Base-by-base conservation (phyloP, 345 rosid species). In the Heritiera littoralis region DNA sequence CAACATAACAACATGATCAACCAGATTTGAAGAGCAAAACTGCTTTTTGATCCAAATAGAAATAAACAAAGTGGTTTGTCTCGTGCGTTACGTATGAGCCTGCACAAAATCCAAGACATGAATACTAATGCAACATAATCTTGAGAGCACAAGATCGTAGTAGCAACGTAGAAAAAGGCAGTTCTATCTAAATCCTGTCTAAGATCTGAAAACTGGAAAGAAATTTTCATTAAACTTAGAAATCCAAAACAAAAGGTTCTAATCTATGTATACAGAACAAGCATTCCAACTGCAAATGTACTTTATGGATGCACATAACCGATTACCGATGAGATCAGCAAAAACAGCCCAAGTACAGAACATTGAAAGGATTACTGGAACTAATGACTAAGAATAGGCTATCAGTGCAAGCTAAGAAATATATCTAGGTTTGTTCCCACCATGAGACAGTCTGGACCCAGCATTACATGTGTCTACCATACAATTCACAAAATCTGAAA, bases 81-180 rank as follows among this genome's bases (percentile, higher is more conserved):
- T 95, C 98, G 9, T 95, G 98, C 18, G 98, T 93, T 81, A 95
- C 98, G 28, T 95, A 93, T 30, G 98, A 95, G 77, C 98, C 98
- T 94, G 92, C 52, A 66, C 38, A 79, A 83, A 75, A 51, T 49
- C 10, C 35, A 20, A 70, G 10, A 32, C 58, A 61, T 12, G 13
- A 55, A 20, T 28, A 77, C 79, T 43, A 65, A 51, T 23, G 56
- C 68, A 71, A 58, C 51, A 40, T 51, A 60, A 60, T 72, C 1
- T 38, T 15, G 48, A 49, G 12, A 49, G 12, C 54, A 49, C 54
- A 49, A 49, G 63, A 54, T 6, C 9, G 12, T 20, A 4, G 10
- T 12, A 67, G 51, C 20, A 67, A 12, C 11, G 17, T 1, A 1
- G 4, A 9, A 48, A n/a, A 58, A 58, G 63, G 30, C 4, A 20